phyloP scores from a whole-genome alignment of 768 basidiomycete species.

The Neoboletus brunneissimus region DNA sequence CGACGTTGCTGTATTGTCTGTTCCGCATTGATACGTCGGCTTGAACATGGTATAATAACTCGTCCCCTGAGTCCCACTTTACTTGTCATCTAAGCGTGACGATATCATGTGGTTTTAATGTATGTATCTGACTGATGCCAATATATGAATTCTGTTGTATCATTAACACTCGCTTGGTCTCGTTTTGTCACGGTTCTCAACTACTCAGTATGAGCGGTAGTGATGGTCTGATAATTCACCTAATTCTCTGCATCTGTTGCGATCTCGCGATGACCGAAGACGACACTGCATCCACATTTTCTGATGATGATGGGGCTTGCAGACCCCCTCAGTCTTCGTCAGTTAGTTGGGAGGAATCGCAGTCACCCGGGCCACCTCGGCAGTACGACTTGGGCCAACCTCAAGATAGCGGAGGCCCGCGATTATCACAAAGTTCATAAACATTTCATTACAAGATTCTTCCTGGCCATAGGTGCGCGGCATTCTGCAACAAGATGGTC shows the following conservation, averaged over 20 bases:
- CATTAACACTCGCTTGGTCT: background rate
- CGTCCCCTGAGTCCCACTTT: background rate
- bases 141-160: background rate
- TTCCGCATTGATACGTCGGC: slow-evolving; percentile 47
- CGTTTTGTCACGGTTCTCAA: background rate
- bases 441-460: no score
- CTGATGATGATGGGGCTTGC: background rate
- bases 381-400: no score
- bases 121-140: slow-evolving; percentile 5
- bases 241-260: background rate
- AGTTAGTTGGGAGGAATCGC: no score
- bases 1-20: slow-evolving; percentile 54
- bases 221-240: background rate
- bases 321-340: no score
- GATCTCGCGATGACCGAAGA: background rate
- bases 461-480: no score
- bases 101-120: background rate
- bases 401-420: no score
- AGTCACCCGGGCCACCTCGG: no score
- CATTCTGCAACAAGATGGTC: no score
- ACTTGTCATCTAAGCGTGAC: background rate
- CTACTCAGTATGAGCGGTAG: background rate
- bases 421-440: no score
- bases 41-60: slow-evolving; percentile 7
- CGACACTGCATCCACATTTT: background rate